Evolutionary conservation across 495 filamentous ascomycete genomes (phyloP), one percentile per base, ranked within the genome.

Genomic region (Chaetomium cochliodes): DNA sequence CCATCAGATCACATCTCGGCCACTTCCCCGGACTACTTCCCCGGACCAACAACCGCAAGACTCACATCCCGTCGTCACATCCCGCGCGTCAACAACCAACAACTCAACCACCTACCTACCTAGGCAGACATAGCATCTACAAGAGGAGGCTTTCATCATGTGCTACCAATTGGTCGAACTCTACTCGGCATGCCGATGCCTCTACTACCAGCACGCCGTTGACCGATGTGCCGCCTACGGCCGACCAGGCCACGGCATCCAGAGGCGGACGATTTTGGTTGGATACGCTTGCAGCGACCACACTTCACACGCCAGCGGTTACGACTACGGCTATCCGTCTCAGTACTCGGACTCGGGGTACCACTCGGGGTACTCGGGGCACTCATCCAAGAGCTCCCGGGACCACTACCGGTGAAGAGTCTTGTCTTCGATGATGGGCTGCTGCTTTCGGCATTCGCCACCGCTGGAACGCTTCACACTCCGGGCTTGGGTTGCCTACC

Each of bases 191-290:
- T 96, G 91, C 85, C 81, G 86, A 64, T 96, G 91, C 76, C 79
- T 91, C 71, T 94, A 94, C 82, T 90, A 91, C 82, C 82, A 87
- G 65, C 92, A 96, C 74, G 85, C 87, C 50, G 79, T 93, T 65
- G 91, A 96, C 69, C 87, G 88, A 58, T 96, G 91, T 72, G 76
- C 84, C 37, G 80, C 85, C 16, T 89, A 90, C 69, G 87, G 88
- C 42, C 85, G 88, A 64, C 82, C 84, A 53, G 87, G 87, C 58
- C 91, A 96, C 70, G 63, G 67, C 28, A 81, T 92, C 60, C 85
- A 91, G 66, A 87, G 89, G 74, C 87, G 87, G 69, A 89, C 86
- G n/a, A 86, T 96, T 58, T 77, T 92, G 9, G 91, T 94, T 52
- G 91, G 91, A 18, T 92, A 92, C 67, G 82, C 85, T 28, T 96